Evolutionary conservation across 192 early-diverging fungal species (phyloP), one percentile per base, ranked within the genome.

Genomic region (Gonapodya sp.): DNA sequence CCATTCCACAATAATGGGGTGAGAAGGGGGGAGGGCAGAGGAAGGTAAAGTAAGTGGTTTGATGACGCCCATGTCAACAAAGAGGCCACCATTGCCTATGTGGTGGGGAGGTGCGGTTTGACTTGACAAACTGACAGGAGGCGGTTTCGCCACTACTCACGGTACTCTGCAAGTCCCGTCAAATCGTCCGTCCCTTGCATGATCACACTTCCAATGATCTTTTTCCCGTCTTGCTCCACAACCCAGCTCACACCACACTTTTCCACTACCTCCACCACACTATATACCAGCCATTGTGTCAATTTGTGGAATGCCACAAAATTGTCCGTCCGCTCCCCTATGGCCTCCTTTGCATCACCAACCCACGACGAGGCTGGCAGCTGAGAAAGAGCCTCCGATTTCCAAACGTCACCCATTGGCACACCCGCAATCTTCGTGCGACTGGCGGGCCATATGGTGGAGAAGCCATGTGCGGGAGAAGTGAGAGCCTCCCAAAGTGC

Each of bases 231-330:
- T 24, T 64, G 8, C 8, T 16, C 46, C 46, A 64, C 46, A 8
- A 64, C 46, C 46, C 46, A 64, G 46, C 24, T 24, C 8, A 8
- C 46, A 64, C 46, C 46, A 64, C 46, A 64, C 8, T 8, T 24
- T 73, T 88, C 87, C 18, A 97, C 82, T 1, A 93, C 90, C 73
- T 97, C 96, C 85, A 96, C 89, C 36, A 97, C 87, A 0, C 95
- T 96, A 86, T 96, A 97, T 0, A 95, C 94, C 37, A 98, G 91
- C 96, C 96, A 98, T 84, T 98, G 96, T 1, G 95, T 95, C 73
- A 98, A 89, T 81, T 98, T 98, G 85, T 98, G 95, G 85, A 97
- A 96, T 18, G 93, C 86, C 30, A 95, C 92, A 36, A 94, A 85
- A 33, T 85, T 81, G 32, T 89, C 86, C 18, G 34, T 72, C 37